phyloP scores from a whole-genome alignment of 164 flowering plant species.

The Nymphaea colorata region DNA sequence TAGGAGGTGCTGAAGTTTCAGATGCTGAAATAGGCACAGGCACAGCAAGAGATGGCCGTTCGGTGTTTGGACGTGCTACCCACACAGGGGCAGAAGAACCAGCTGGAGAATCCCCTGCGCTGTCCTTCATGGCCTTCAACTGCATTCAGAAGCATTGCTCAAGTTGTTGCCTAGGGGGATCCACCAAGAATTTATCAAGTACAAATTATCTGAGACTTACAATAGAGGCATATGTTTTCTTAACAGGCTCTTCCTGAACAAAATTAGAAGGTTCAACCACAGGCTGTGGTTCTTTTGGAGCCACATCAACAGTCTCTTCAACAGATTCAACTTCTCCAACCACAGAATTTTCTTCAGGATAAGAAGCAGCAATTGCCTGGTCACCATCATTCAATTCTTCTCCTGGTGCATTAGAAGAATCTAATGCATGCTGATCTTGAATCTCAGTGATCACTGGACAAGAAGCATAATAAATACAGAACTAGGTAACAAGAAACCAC shows the following conservation, averaged over 20 bases:
- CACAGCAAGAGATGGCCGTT: slow-evolving; percentile 6
- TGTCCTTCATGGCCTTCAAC: slow-evolving; percentile 23
- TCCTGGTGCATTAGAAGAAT: slow-evolving; percentile 15
- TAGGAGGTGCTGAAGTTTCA: slow-evolving; percentile 8
- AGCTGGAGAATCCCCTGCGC: slow-evolving; percentile 7
- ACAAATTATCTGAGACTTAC: slow-evolving; percentile 12
- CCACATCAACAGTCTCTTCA: slow-evolving; percentile 13
- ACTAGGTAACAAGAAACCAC: not conserved
- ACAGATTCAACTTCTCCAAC: slow-evolving; percentile 13
- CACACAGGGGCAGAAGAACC: slow-evolving; percentile 10
- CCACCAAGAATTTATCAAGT: not conserved
- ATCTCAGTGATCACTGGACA: not conserved
- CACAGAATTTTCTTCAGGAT: slow-evolving; percentile 12
- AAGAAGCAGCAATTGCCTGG: slow-evolving; percentile 13
- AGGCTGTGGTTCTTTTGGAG: slow-evolving; percentile 18
- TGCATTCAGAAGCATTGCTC: slow-evolving; percentile 1
- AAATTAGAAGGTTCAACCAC: slow-evolving; percentile 25
- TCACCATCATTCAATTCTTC: slow-evolving; percentile 24
- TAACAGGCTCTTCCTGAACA: slow-evolving; percentile 27
- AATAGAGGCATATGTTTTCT: slow-evolving; percentile 28
- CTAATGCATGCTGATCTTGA: slow-evolving; percentile 7
- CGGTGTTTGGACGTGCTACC: slow-evolving; percentile 8
- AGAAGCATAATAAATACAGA: not conserved
- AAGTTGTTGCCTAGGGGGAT: not conserved
- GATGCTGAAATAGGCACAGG: slow-evolving; percentile 7